A percentile compares a stretch with the other conserved stretches of the same genome.
These are phyloP conservation scores for Sporothrix brasiliensis DNA, from an alignment of 2,329 filamentous ascomycete species.

Conservation along the genomic window DNA sequence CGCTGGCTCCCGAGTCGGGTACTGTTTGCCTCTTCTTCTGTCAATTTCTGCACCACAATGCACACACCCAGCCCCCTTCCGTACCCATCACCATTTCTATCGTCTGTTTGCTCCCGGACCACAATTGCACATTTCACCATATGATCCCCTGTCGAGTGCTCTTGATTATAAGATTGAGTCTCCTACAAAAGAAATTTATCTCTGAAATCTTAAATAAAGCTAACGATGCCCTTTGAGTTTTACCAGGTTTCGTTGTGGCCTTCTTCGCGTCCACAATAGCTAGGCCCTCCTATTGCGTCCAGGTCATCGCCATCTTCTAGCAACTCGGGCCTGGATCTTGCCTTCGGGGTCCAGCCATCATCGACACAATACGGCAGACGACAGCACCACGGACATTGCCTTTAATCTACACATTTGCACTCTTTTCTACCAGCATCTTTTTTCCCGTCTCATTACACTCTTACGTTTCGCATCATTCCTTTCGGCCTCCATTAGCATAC, in stretches of 20 bases:
- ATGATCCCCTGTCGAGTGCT: background rate
- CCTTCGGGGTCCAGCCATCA: background rate
- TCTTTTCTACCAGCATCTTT: background rate
- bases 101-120: background rate
- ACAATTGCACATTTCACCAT: background rate
- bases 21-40: background rate
- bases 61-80: background rate
- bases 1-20: conserved; percentile 14
- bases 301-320: background rate
- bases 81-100: background rate
- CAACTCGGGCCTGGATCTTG: background rate
- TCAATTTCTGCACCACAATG: background rate
- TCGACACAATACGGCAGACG: background rate
- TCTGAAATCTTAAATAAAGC: background rate
- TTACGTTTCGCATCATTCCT: background rate
- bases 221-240: conserved; percentile 11
- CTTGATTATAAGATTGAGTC: conserved; percentile 1
- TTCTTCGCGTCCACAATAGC: background rate
- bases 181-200: background rate
- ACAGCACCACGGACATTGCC: background rate
- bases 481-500: background rate
- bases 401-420: background rate
- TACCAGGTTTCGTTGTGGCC: background rate
- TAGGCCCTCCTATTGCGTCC: background rate
- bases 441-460: background rate